Evolutionary conservation across 495 filamentous ascomycete genomes (phyloP).

Genomic region (Talaromyces proteolyticus): DNA sequence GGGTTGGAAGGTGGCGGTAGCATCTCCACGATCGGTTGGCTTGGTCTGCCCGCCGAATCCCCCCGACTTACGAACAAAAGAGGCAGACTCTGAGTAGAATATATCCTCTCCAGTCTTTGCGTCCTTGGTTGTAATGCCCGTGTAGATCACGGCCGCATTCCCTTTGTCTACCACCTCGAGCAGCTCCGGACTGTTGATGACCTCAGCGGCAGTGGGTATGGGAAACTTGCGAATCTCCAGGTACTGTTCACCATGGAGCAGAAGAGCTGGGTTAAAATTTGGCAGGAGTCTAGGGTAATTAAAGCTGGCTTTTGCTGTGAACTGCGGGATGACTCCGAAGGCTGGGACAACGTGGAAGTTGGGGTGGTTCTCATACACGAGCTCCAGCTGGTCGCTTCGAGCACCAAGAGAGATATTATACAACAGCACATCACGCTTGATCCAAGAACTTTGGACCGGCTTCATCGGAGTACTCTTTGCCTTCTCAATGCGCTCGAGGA

Average conservation of each 20-base stretch:
- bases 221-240: not conserved
- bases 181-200: not conserved
- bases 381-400: not conserved
- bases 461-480: not conserved
- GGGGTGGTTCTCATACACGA: not conserved
- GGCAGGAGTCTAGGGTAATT: too few relatives aligned
- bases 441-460: too few relatives aligned
- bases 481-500: not conserved
- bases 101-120: not conserved
- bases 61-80: not conserved
- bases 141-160: not conserved
- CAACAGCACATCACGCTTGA: not conserved
- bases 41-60: too few relatives aligned
- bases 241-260: not conserved
- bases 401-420: not conserved
- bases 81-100: not conserved
- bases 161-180: not conserved
- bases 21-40: too few relatives aligned
- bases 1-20: too few relatives aligned
- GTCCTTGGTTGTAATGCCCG: not conserved
- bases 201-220: not conserved
- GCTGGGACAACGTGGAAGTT: not conserved
- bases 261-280: not conserved
- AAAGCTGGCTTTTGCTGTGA: not conserved
- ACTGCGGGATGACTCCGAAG: not conserved